Conservation (phyloP, 2,329 filamentous ascomycete genomes). For the Dactylonectria macrodidyma region DNA sequence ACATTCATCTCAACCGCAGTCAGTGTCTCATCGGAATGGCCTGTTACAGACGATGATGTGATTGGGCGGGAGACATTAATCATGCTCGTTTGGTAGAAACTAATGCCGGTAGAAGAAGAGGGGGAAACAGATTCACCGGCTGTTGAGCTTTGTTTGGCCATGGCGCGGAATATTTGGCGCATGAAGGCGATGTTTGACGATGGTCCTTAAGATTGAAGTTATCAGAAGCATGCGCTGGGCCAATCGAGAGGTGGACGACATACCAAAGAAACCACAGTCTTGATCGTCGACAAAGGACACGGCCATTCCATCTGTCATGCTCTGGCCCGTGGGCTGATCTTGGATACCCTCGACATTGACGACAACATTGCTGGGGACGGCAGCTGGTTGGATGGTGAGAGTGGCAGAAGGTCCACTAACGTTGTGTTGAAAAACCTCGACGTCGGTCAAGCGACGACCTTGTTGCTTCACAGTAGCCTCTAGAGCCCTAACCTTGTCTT, state of each 20-base stretch:
- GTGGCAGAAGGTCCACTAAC: neutral
- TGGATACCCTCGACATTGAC: slow-evolving; percentile 24
- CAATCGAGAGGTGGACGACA: neutral
- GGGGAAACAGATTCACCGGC: neutral
- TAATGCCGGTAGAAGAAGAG: neutral
- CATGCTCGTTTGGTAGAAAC: slow-evolving; percentile 19
- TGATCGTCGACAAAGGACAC: slow-evolving; percentile 33
- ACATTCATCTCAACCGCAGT: slow-evolving; percentile 15
- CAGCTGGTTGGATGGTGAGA: neutral
- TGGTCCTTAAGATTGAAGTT: slow-evolving; percentile 8
- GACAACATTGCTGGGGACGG: slow-evolving; percentile 12
- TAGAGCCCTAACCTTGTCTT: slow-evolving; percentile 25
- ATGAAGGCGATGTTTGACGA: slow-evolving; percentile 37
- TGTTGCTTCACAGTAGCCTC: slow-evolving; percentile 23
- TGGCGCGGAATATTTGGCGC: slow-evolving; percentile 34
- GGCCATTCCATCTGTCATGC: slow-evolving; percentile 36
- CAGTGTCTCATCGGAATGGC: neutral
- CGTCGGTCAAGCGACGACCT: slow-evolving; percentile 18
- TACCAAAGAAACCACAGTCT: slow-evolving; percentile 35
- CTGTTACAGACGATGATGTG: neutral
- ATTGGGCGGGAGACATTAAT: slow-evolving; percentile 10
- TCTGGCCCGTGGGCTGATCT: slow-evolving; percentile 24
- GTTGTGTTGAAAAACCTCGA: neutral
- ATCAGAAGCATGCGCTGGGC: neutral
- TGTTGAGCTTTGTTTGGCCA: slow-evolving; percentile 11